Conservation (phyloP, 306 rosid genomes). For the Prunus davidiana region DNA sequence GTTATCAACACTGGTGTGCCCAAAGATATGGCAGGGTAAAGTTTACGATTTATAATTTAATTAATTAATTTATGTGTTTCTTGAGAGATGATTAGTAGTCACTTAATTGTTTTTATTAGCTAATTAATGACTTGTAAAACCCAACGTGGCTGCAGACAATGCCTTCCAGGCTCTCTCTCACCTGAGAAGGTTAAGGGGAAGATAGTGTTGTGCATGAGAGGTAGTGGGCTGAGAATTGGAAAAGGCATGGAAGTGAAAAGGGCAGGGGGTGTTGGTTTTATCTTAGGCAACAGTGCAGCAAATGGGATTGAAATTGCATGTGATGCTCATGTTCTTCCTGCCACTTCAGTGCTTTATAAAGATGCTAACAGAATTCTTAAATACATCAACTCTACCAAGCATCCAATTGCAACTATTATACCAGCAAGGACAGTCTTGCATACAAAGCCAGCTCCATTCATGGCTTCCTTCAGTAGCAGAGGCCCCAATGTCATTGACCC, state of each 20-base stretch:
- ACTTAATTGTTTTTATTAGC: background rate
- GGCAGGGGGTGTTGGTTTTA: slow-evolving; percentile 69
- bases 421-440: slow-evolving; percentile 56
- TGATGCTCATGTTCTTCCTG: slow-evolving; percentile 76
- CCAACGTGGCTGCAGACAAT: slow-evolving; percentile 47
- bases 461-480: slow-evolving; percentile 76
- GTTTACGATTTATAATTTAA: background rate
- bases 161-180: slow-evolving; percentile 60
- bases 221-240: slow-evolving; percentile 44
- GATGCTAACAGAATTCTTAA: slow-evolving; percentile 42
- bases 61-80: background rate
- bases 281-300: slow-evolving; percentile 49
- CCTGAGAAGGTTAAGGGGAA: slow-evolving; percentile 62
- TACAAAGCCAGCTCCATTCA: slow-evolving; percentile 75
- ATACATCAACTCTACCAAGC: slow-evolving; percentile 45
- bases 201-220: slow-evolving; percentile 81
- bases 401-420: slow-evolving; percentile 56
- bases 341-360: slow-evolving; percentile 46
- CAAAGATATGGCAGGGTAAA: slow-evolving; percentile 36
- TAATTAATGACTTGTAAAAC: slow-evolving; percentile 4
- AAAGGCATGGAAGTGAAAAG: slow-evolving; percentile 72
- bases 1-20: slow-evolving; percentile 38
- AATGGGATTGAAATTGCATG: slow-evolving; percentile 48
- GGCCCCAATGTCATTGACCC: slow-evolving; percentile 88
- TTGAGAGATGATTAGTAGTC: background rate